Conservation (phyloP, 352 stramenopile genomes). For the Phytophthora vignae region DNA sequence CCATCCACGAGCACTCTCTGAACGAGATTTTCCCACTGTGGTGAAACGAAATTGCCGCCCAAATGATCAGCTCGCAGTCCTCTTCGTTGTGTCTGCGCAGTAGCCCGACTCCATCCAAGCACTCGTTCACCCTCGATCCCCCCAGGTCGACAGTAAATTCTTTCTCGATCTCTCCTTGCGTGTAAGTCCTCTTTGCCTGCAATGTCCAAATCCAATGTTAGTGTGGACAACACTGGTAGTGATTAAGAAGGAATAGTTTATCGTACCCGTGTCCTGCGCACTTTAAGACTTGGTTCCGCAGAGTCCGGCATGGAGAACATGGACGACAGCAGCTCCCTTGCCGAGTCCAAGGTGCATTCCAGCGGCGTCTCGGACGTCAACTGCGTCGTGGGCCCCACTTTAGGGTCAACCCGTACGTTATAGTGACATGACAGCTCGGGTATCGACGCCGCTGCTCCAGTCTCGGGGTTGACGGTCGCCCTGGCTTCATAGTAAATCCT, state of each 20-base stretch:
- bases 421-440: slow-evolving; percentile 34
- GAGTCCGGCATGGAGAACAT: slow-evolving; percentile 32
- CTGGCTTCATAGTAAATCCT: slow-evolving; percentile 43
- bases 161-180: slow-evolving; percentile 28
- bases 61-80: slow-evolving; percentile 36
- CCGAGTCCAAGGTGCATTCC: slow-evolving; percentile 30
- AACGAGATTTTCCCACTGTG: slow-evolving; percentile 40
- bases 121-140: slow-evolving; percentile 27
- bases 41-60: slow-evolving; percentile 40
- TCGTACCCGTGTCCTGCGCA: slow-evolving; percentile 31
- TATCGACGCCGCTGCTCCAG: slow-evolving; percentile 29
- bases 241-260: background rate
- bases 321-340: slow-evolving; percentile 24
- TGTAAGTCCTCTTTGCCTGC: slow-evolving; percentile 25
- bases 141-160: slow-evolving; percentile 33
- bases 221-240: too few relatives aligned
- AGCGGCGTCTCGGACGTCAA: slow-evolving; percentile 40
- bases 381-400: slow-evolving; percentile 27
- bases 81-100: slow-evolving; percentile 30
- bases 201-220: background rate
- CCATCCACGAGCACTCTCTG: slow-evolving; percentile 36
- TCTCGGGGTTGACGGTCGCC: slow-evolving; percentile 23
- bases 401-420: slow-evolving; percentile 29
- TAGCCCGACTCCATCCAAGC: slow-evolving; percentile 32
- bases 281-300: slow-evolving; percentile 18